Percentiles rank a stretch among this genome's conserved stretches.
phyloP scores from a whole-genome alignment of 805 yeast species.

The Metschnikowia picachoensis region DNA sequence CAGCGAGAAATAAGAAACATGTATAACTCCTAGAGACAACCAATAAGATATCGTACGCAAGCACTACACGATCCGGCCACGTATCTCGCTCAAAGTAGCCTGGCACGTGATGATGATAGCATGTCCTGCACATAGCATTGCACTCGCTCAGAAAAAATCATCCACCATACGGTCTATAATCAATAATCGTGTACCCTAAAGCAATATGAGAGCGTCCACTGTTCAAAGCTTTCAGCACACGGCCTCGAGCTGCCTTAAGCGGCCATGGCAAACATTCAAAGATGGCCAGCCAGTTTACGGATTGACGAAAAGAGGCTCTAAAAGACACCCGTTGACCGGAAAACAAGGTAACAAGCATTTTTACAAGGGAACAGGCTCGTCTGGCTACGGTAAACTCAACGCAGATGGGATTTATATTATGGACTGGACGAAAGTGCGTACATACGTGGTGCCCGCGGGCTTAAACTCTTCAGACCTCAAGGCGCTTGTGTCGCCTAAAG shows the following conservation, averaged over 20 bases:
- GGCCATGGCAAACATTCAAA: constrained; percentile 86
- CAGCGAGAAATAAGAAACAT: too few relatives aligned
- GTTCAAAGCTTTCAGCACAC: constrained; percentile 22
- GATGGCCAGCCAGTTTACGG: constrained; percentile 89
- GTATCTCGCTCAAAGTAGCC: too few relatives aligned
- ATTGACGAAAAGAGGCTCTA: constrained; percentile 69
- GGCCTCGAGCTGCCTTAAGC: constrained; percentile 47
- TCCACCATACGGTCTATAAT: not conserved
- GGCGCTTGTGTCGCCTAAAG: constrained; percentile 74
- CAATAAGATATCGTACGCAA: too few relatives aligned
- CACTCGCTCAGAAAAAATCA: not conserved
- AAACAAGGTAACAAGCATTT: constrained; percentile 92
- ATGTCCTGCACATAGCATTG: too few relatives aligned
- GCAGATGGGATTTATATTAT: constrained; percentile 70
- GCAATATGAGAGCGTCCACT: constrained; percentile 17
- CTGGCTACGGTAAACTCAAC: constrained; percentile 85
- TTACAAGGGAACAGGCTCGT: constrained; percentile 95
- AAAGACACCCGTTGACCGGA: constrained; percentile 78
- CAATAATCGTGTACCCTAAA: too few relatives aligned
- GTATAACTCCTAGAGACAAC: too few relatives aligned
- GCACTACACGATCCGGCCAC: too few relatives aligned
- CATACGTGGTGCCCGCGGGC: constrained; percentile 76
- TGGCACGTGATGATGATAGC: too few relatives aligned
- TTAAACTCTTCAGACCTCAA: constrained; percentile 43
- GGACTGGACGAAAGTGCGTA: constrained; percentile 82